Conservation (phyloP, 1,284 basidiomycete genomes). For the Ganoderma meredithae region DNA sequence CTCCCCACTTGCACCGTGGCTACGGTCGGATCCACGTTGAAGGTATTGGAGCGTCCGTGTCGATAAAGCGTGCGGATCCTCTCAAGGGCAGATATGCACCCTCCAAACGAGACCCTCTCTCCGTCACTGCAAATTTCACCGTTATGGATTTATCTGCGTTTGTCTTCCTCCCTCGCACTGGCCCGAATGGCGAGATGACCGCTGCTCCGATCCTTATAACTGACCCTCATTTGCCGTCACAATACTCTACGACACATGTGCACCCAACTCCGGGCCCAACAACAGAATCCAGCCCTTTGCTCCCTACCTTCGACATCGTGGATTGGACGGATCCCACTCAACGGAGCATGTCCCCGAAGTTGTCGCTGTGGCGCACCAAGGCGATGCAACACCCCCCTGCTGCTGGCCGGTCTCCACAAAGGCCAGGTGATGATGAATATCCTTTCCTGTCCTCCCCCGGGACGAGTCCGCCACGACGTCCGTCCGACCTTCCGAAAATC, state of each 20-base stretch:
- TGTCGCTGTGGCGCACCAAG: constrained; percentile 68
- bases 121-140: constrained; percentile 38
- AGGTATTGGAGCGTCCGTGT: constrained; percentile 46
- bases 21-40: constrained; percentile 70
- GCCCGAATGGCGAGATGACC: constrained; percentile 34
- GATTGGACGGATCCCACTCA: constrained; percentile 67
- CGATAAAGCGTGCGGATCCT: constrained; percentile 31
- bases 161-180: constrained; percentile 44
- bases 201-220: constrained; percentile 69
- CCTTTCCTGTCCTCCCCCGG: constrained; percentile 11
- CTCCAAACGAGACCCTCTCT: constrained; percentile 24
- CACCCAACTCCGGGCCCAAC: constrained; percentile 46
- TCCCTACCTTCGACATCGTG: constrained; percentile 62
- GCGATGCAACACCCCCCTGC: constrained; percentile 28
- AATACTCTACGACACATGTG: constrained; percentile 52
- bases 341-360: constrained; percentile 53
- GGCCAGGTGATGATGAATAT: constrained; percentile 7
- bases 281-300: constrained; percentile 34
- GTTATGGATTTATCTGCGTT: constrained; percentile 63
- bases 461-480: constrained; percentile 18
- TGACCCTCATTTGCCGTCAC: constrained; percentile 62
- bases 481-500: constrained; percentile 13
- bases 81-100: constrained; percentile 15
- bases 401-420: constrained; percentile 13
- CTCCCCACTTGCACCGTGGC: constrained; percentile 54